A percentile compares a stretch with the other conserved stretches of the same genome.
These are phyloP conservation scores for Phytophthora vignae DNA, from an alignment of 352 stramenopile genomes.

Conservation along the genomic window DNA sequence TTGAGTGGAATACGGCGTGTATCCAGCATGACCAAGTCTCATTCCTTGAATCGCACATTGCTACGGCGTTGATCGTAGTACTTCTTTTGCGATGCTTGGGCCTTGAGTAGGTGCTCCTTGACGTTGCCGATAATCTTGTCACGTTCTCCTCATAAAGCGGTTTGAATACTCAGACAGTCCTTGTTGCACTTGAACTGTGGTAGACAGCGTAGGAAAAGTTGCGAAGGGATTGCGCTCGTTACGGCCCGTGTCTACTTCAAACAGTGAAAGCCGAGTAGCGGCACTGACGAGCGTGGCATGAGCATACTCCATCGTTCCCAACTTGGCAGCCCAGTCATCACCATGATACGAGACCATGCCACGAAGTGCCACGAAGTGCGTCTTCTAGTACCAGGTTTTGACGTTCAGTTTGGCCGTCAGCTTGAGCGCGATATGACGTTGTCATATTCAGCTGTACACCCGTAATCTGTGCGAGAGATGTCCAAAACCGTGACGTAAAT, in stretches of 20 bases:
- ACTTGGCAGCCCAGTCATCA: slow-evolving; percentile 14
- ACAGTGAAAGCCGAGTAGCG: slow-evolving; percentile 13
- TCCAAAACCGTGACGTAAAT: slow-evolving; percentile 17
- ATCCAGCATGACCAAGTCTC: no score
- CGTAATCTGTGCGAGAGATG: slow-evolving; percentile 12
- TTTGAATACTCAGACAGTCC: slow-evolving; percentile 22
- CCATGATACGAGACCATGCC: slow-evolving; percentile 25
- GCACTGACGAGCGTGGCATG: slow-evolving; percentile 23
- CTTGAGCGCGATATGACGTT: slow-evolving; percentile 16
- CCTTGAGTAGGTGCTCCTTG: slow-evolving; percentile 2
- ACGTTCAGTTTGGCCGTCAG: slow-evolving; percentile 14
- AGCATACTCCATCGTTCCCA: slow-evolving; percentile 21
- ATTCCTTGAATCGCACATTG: no score
- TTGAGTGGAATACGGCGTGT: no score
- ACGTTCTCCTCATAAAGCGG: not conserved
- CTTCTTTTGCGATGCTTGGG: slow-evolving; percentile 11
- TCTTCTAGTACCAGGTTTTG: slow-evolving; percentile 18
- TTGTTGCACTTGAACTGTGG: slow-evolving; percentile 19
- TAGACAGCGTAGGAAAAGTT: slow-evolving; percentile 3
- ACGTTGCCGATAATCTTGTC: slow-evolving; percentile 16
- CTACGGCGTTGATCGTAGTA: slow-evolving; percentile 8
- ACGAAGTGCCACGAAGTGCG: slow-evolving; percentile 12
- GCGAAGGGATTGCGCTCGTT: slow-evolving; percentile 4
- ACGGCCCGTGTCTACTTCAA: slow-evolving; percentile 19
- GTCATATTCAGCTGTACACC: slow-evolving; percentile 21